Evolutionary conservation across 2,329 filamentous ascomycete species (phyloP).

Genomic region (Hypoxylon rubiginosum): DNA sequence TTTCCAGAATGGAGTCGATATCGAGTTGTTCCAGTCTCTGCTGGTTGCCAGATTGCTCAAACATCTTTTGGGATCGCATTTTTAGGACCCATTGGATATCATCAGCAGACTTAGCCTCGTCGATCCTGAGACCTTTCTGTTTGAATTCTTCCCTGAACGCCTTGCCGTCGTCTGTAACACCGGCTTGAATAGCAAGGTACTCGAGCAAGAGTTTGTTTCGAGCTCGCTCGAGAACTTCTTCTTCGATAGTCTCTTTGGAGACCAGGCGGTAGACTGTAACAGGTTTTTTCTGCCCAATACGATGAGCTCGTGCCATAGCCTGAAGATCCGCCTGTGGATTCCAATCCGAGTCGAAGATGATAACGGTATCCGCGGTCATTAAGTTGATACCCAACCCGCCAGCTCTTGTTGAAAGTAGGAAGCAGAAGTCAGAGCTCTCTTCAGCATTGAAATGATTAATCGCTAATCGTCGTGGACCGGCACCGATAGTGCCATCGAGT

Average conservation of each 20-base stretch:
- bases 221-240: slow-evolving; percentile 95
- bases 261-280: slow-evolving; percentile 97
- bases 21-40: slow-evolving; percentile 96
- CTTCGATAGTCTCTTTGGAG: slow-evolving; percentile 97
- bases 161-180: slow-evolving; percentile 94
- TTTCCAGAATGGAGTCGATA: slow-evolving; percentile 96
- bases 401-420: slow-evolving; percentile 92
- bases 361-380: slow-evolving; percentile 98
- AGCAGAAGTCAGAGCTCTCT: slow-evolving; percentile 95
- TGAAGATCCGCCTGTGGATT: slow-evolving; percentile 98
- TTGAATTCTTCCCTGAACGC: slow-evolving; percentile 80
- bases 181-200: slow-evolving; percentile 96
- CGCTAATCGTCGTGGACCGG: slow-evolving; percentile 87
- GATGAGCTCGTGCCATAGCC: slow-evolving; percentile 97
- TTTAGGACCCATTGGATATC: slow-evolving; percentile 98
- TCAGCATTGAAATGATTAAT: slow-evolving; percentile 99
- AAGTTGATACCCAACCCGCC: slow-evolving; percentile 98
- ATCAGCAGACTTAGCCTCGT: slow-evolving; percentile 89
- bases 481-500: slow-evolving; percentile 93
- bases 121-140: slow-evolving; percentile 79
- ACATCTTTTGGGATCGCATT: slow-evolving; percentile 98
- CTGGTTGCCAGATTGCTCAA: slow-evolving; percentile 96
- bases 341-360: slow-evolving; percentile 99
- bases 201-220: slow-evolving; percentile 98
- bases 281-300: slow-evolving; percentile 95